These are phyloP conservation scores for Globisporangium sylvaticum DNA, from an alignment of 352 stramenopile genomes.

Conservation along the genomic window DNA sequence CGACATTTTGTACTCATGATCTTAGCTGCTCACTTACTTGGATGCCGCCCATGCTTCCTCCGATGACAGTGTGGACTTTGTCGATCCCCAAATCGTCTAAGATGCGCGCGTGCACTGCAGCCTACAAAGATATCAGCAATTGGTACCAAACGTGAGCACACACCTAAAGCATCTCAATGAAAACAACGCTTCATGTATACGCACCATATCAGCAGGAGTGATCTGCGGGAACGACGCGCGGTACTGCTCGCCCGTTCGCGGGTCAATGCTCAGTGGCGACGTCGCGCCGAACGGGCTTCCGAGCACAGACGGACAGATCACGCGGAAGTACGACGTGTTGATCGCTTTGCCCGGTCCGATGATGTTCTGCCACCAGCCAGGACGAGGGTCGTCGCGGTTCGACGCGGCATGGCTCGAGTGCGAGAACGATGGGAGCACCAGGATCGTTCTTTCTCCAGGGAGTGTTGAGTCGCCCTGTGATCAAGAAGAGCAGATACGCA, in stretches of 20 bases:
- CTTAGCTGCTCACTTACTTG: slow-evolving; percentile 9
- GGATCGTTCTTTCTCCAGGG: slow-evolving; percentile 64
- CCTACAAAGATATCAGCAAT: slow-evolving; percentile 19
- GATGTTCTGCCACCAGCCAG: slow-evolving; percentile 89
- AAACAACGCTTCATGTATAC: not conserved
- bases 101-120: slow-evolving; percentile 67
- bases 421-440: slow-evolving; percentile 85
- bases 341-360: slow-evolving; percentile 82
- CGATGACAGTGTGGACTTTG: slow-evolving; percentile 78
- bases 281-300: slow-evolving; percentile 85
- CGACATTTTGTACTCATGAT: not conserved
- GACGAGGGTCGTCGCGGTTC: slow-evolving; percentile 71
- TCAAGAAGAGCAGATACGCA: not conserved
- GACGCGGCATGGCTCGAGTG: slow-evolving; percentile 81
- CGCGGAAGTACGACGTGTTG: slow-evolving; percentile 86
- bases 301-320: slow-evolving; percentile 82
- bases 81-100: slow-evolving; percentile 75
- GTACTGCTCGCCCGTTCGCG: slow-evolving; percentile 59
- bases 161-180: too few species aligned
- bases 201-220: slow-evolving; percentile 79
- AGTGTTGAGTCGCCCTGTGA: slow-evolving; percentile 59
- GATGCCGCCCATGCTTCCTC: slow-evolving; percentile 86
- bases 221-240: slow-evolving; percentile 76
- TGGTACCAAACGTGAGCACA: not conserved
- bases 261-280: slow-evolving; percentile 60